These are phyloP conservation scores for Tanozyma kutaoensis DNA, from an alignment of 805 yeast genomes.

Conservation along the genomic window DNA sequence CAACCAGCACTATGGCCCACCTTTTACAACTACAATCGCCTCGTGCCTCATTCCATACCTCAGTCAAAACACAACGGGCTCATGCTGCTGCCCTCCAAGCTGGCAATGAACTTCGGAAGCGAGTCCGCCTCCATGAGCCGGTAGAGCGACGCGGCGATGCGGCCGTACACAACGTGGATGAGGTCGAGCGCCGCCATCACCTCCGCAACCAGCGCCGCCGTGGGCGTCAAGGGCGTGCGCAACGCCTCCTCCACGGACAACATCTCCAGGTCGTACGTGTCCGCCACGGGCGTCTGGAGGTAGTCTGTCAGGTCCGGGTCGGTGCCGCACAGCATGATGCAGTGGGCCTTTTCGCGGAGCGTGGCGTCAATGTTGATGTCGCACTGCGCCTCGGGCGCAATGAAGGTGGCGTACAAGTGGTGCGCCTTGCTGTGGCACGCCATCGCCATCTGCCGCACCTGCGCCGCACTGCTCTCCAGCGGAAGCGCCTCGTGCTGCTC, in stretches of 20 bases:
- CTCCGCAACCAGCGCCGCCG: constrained; percentile 10
- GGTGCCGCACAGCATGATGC: too few relatives aligned
- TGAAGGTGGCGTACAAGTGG: constrained; percentile 50
- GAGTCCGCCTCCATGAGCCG: constrained; percentile 63
- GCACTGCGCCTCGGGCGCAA: constrained; percentile 54
- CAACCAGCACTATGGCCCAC: too few relatives aligned
- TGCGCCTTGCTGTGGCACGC: constrained; percentile 44
- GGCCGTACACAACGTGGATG: constrained; percentile 24
- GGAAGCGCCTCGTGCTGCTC: constrained; percentile 1
- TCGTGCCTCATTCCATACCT: too few relatives aligned
- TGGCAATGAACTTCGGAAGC: constrained; percentile 47
- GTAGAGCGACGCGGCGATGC: constrained; percentile 35
- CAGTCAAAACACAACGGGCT: too few relatives aligned
- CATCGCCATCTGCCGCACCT: constrained; percentile 3
- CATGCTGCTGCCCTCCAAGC: too few relatives aligned
- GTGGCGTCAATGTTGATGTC: constrained; percentile 56
- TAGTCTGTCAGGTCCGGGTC: too few relatives aligned
- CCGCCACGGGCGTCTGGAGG: too few relatives aligned
- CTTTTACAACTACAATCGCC: too few relatives aligned
- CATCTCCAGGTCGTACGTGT: constrained; percentile 6
- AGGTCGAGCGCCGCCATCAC: constrained; percentile 12
- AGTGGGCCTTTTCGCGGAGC: constrained; percentile 30
- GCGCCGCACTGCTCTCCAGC: neutral
- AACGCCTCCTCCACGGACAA: constrained; percentile 2
- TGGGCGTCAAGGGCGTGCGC: too few relatives aligned